A percentile compares a stretch with the other conserved stretches of the same genome.
These are phyloP conservation scores for Xylariaceae sp. DNA, from an alignment of 2,329 filamentous ascomycete species.

Conservation along the genomic window DNA sequence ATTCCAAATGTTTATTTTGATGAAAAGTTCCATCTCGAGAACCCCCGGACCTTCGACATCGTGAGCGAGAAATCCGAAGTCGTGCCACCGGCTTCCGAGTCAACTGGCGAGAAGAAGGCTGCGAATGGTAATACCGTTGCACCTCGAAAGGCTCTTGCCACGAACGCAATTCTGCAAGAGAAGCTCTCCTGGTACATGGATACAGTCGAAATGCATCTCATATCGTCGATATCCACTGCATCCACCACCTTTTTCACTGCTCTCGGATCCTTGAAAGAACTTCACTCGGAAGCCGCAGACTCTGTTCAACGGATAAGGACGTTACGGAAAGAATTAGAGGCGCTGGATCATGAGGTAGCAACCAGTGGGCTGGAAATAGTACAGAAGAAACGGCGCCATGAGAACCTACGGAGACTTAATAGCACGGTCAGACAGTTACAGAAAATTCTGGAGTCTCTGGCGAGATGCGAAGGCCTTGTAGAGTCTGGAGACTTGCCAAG, in stretches of 20 bases:
- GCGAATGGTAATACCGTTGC: slow-evolving; percentile 54
- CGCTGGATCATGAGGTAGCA: slow-evolving; percentile 82
- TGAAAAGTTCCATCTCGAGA: slow-evolving; percentile 89
- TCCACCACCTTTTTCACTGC: slow-evolving; percentile 96
- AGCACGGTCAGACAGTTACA: slow-evolving; percentile 79
- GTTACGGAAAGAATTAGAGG: slow-evolving; percentile 70
- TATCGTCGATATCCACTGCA: slow-evolving; percentile 91
- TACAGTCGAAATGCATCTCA: slow-evolving; percentile 94
- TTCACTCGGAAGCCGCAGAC: slow-evolving; percentile 87
- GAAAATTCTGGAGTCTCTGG: slow-evolving; percentile 69
- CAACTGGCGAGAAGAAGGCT: slow-evolving; percentile 47
- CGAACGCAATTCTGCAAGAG: slow-evolving; percentile 94
- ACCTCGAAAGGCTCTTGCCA: slow-evolving; percentile 81
- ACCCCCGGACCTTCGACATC: slow-evolving; percentile 91
- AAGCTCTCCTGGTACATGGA: slow-evolving; percentile 99
- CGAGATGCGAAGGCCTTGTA: slow-evolving; percentile 72
- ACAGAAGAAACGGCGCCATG: slow-evolving; percentile 71
- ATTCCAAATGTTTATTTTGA: slow-evolving; percentile 94
- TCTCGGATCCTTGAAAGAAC: slow-evolving; percentile 79
- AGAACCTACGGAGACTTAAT: slow-evolving; percentile 78
- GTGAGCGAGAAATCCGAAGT: slow-evolving; percentile 95
- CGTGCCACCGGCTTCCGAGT: slow-evolving; percentile 61
- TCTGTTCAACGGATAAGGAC: slow-evolving; percentile 83
- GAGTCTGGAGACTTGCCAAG: slow-evolving; percentile 78
- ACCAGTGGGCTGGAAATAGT: slow-evolving; percentile 79